Conservation (phyloP, 1,284 basidiomycete genomes). For the Microbotryum violaceum region DNA sequence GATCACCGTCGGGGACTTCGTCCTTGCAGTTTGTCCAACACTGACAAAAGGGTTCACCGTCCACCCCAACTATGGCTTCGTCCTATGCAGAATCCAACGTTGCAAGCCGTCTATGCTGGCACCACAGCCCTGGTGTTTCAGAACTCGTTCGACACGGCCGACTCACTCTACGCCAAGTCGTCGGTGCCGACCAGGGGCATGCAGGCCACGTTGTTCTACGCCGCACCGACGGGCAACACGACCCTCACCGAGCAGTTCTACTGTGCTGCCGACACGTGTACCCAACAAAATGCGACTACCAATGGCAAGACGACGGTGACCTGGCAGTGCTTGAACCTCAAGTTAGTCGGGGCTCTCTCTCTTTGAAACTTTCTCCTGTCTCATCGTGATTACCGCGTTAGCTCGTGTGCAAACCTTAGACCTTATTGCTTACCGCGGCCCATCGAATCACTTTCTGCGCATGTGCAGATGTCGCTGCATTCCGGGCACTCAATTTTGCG, state of each 20-base stretch:
- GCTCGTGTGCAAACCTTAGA: too few relatives aligned
- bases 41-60: too few relatives aligned
- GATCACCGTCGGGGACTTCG: too few relatives aligned
- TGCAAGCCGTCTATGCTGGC: constrained; percentile 64
- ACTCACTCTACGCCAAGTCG: constrained; percentile 57
- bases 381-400: too few relatives aligned
- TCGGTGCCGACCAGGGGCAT: constrained; percentile 52
- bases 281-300: constrained; percentile 48
- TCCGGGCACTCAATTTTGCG: constrained; percentile 63
- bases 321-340: neutral
- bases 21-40: too few relatives aligned
- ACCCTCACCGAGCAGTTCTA: constrained; percentile 51
- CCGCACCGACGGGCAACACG: constrained; percentile 16
- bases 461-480: constrained; percentile 56
- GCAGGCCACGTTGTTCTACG: constrained; percentile 70
- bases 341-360: neutral
- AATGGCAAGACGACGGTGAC: constrained; percentile 41
- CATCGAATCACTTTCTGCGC: neutral
- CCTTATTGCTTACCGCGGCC: neutral
- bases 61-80: too few relatives aligned
- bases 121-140: constrained; percentile 63
- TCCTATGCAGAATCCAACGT: constrained; percentile 58
- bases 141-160: constrained; percentile 59
- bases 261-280: constrained; percentile 63
- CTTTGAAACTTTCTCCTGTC: neutral